Evolutionary conservation across 805 yeast species (phyloP).

Genomic region (Spathaspora passalidarum): DNA sequence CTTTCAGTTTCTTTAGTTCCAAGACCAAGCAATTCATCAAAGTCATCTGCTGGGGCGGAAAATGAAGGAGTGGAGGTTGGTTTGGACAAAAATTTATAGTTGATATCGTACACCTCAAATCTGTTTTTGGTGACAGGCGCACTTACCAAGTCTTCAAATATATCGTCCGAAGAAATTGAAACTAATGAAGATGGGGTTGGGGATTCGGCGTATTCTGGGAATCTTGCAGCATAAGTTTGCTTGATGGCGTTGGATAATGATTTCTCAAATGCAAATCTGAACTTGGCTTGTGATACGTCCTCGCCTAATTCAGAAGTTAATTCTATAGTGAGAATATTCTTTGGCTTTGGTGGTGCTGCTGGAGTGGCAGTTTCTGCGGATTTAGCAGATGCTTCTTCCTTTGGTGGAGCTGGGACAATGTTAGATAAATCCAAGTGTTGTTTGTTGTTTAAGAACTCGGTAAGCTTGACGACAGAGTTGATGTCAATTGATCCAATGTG

Average conservation of each 20-base stretch:
- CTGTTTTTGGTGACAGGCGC: conserved; percentile 34
- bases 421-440: conserved; percentile 71
- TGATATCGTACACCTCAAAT: conserved; percentile 29
- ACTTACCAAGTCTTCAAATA: conserved; percentile 37
- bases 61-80: conserved; percentile 3
- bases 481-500: conserved; percentile 68
- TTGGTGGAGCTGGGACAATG: conserved; percentile 46
- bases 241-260: conserved; percentile 28
- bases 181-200: conserved; percentile 22
- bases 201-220: conserved; percentile 34
- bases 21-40: conserved; percentile 35
- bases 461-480: conserved; percentile 50
- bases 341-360: conserved; percentile 21
- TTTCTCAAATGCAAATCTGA: conserved; percentile 28
- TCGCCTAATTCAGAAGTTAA: conserved; percentile 26
- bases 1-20: neutral
- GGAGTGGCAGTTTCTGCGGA: conserved; percentile 10
- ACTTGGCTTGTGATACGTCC: conserved; percentile 22
- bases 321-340: conserved; percentile 22
- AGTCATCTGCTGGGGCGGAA: conserved; percentile 12
- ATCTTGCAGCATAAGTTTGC: conserved; percentile 28
- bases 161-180: conserved; percentile 17
- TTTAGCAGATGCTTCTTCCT: conserved; percentile 13
- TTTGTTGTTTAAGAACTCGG: conserved; percentile 52
- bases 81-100: conserved; percentile 21